These are phyloP conservation scores for Gloeopeniophorella convolvens DNA, from an alignment of 768 basidiomycete genomes.

Conservation along the genomic window DNA sequence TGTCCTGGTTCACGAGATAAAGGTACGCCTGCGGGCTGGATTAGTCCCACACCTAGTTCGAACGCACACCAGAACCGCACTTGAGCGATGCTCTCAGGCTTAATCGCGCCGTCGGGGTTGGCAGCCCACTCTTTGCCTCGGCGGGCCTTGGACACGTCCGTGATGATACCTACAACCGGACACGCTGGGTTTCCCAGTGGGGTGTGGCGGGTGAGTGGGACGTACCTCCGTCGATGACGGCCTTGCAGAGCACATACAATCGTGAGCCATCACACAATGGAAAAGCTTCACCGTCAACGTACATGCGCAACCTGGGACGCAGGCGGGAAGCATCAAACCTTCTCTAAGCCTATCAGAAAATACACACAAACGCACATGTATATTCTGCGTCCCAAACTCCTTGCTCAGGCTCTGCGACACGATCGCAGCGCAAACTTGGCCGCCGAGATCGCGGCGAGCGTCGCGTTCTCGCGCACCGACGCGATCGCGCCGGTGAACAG, in stretches of 20 bases:
- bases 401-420: slow-evolving; percentile 39
- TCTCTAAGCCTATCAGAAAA: no score
- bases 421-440: slow-evolving; percentile 36
- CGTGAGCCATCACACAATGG: no score
- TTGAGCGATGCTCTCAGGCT: slow-evolving; percentile 63
- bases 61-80: slow-evolving; percentile 31
- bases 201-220: background rate
- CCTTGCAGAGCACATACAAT: slow-evolving; percentile 35
- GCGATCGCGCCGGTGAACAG: slow-evolving; percentile 42
- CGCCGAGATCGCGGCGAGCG: slow-evolving; percentile 35
- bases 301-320: slow-evolving; percentile 1
- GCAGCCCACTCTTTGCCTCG: slow-evolving; percentile 33
- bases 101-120: slow-evolving; percentile 43
- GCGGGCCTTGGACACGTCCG: background rate
- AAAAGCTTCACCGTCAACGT: background rate
- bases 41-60: no score
- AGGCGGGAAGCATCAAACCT: background rate
- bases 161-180: slow-evolving; percentile 26
- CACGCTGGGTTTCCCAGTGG: background rate
- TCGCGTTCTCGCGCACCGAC: slow-evolving; percentile 33
- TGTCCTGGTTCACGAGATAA: slow-evolving; percentile 60
- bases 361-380: slow-evolving; percentile 29
- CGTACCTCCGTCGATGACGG: slow-evolving; percentile 62
- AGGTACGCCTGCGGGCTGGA: slow-evolving; percentile 46
- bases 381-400: slow-evolving; percentile 40